phyloP scores from a whole-genome alignment of 2,329 filamentous ascomycete species.

The Peltaster fructicola region DNA sequence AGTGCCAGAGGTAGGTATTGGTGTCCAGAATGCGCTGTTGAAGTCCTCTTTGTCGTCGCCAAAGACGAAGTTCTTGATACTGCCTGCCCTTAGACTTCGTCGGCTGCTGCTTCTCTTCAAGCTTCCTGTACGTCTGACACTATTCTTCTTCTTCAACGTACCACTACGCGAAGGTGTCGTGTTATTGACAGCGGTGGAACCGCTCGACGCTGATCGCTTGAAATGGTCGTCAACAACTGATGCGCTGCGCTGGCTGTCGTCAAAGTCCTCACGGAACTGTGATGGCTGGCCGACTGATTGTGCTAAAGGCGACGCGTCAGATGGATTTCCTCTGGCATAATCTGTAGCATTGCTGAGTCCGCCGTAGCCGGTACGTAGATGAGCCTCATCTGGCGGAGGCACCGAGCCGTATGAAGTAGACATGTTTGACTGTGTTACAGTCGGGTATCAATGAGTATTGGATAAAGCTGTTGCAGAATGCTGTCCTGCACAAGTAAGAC shows the following conservation, averaged over 20 bases:
- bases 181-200: slow-evolving; percentile 23
- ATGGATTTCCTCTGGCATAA: slow-evolving; percentile 21
- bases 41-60: slow-evolving; percentile 47
- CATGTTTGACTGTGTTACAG: slow-evolving; percentile 8
- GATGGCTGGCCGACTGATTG: slow-evolving; percentile 20
- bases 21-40: slow-evolving; percentile 76
- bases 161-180: slow-evolving; percentile 41
- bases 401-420: slow-evolving; percentile 20
- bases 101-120: slow-evolving; percentile 65
- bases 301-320: slow-evolving; percentile 18
- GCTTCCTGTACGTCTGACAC: slow-evolving; percentile 55
- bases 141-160: slow-evolving; percentile 78
- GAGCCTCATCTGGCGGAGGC: slow-evolving; percentile 21
- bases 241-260: slow-evolving; percentile 48
- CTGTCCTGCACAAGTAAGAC: too few relatives aligned
- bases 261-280: slow-evolving; percentile 40
- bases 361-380: slow-evolving; percentile 20
- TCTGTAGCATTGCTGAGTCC: slow-evolving; percentile 15
- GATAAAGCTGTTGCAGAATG: too few relatives aligned
- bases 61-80: slow-evolving; percentile 57
- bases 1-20: slow-evolving; percentile 70
- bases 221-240: slow-evolving; percentile 43
- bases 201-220: slow-evolving; percentile 45
- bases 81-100: slow-evolving; percentile 67
- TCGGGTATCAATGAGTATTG: too few relatives aligned